phyloP scores from a whole-genome alignment of 345 rosid genomes.

The Gossypium raimondii region DNA sequence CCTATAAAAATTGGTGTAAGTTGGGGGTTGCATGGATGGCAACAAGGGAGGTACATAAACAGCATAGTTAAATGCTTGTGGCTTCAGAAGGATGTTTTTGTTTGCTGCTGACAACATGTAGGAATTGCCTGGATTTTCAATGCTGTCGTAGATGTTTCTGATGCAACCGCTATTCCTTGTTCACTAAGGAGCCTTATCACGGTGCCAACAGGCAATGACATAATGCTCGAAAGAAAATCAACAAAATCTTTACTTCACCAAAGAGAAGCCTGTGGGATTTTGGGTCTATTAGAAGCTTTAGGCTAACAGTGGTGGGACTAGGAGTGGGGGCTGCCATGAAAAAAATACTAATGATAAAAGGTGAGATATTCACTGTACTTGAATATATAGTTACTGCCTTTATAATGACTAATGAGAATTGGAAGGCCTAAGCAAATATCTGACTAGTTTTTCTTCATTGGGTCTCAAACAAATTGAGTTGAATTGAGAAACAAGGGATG shows the following conservation, averaged over 20 bases:
- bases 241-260: constrained; percentile 32
- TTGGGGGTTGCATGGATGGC: not conserved
- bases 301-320: not conserved
- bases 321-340: not conserved
- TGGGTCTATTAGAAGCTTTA: constrained; percentile 18
- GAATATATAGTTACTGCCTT: too few relatives aligned
- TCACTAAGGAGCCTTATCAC: constrained; percentile 1
- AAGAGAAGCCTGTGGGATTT: constrained; percentile 15
- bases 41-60: not conserved
- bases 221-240: constrained; percentile 27
- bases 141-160: constrained; percentile 12
- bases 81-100: constrained; percentile 2
- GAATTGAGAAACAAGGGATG: too few relatives aligned
- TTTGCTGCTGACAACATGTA: not conserved
- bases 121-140: constrained; percentile 11
- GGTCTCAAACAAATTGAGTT: too few relatives aligned
- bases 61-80: not conserved
- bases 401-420: not conserved
- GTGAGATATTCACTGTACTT: not conserved
- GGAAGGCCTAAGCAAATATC: not conserved
- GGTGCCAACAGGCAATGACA: constrained; percentile 18
- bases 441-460: too few relatives aligned
- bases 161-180: constrained; percentile 9
- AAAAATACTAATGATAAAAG: not conserved
- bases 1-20: not conserved